phyloP scores from a whole-genome alignment of 805 yeast species.

The Cyberlindnera euphorbiae region DNA sequence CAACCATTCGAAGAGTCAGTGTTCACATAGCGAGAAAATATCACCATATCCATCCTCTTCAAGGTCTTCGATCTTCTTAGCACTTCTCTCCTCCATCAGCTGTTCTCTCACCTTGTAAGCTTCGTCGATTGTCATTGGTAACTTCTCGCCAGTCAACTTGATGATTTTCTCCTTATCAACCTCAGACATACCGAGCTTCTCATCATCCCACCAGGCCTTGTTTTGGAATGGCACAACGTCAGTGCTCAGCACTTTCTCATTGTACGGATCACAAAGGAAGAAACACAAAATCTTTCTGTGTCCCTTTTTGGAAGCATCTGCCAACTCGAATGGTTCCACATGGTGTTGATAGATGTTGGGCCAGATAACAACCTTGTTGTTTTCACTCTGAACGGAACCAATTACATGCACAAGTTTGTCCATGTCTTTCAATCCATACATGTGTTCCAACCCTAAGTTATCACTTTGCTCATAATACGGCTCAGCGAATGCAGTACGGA shows the following conservation, averaged over 20 bases:
- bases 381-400: slow-evolving; percentile 5
- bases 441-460: slow-evolving; percentile 1
- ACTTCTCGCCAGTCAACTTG: not conserved
- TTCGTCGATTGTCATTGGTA: slow-evolving; percentile 3
- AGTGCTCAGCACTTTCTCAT: slow-evolving; percentile 1
- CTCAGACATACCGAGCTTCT: not conserved
- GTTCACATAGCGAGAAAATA: slow-evolving; percentile 6
- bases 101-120: slow-evolving; percentile 4
- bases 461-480: slow-evolving; percentile 8
- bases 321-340: slow-evolving; percentile 8
- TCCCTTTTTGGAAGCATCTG: slow-evolving; percentile 5
- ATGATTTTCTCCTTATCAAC: slow-evolving; percentile 1
- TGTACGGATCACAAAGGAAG: slow-evolving; percentile 10
- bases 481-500: slow-evolving; percentile 8
- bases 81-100: slow-evolving; percentile 9
- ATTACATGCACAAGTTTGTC: slow-evolving; percentile 1
- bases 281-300: slow-evolving; percentile 10
- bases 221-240: slow-evolving; percentile 2
- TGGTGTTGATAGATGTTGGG: slow-evolving; percentile 9
- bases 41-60: slow-evolving; percentile 2
- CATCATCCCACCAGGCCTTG: slow-evolving; percentile 9
- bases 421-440: slow-evolving; percentile 3
- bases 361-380: slow-evolving; percentile 8
- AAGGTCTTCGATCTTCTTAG: not conserved
- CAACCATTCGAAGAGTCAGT: too few relatives aligned